Percentiles rank a stretch among this genome's conserved stretches.
Evolutionary conservation across 2,329 filamentous ascomycete species (phyloP).

Genomic region (Arachnopeziza araneosa): DNA sequence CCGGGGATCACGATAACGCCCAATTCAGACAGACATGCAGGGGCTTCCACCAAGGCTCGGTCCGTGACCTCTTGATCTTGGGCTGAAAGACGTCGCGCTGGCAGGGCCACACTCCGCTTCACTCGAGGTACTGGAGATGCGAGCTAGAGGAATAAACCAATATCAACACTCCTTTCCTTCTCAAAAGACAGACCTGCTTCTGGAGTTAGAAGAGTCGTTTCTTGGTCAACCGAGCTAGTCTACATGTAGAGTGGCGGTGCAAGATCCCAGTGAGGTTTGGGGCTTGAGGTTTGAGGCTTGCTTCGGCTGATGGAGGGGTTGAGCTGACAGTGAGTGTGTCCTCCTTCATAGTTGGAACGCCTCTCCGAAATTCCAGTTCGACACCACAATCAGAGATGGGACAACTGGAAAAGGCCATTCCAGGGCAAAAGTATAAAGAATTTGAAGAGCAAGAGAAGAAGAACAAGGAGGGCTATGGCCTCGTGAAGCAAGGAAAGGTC

Average conservation of each 20-base stretch:
- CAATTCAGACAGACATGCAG: background rate
- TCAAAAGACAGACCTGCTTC: no score
- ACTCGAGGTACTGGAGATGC: no score
- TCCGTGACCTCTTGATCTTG: background rate
- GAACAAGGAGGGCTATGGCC: background rate
- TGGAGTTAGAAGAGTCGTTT: no score
- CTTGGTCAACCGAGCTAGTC: no score
- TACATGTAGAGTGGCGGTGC: no score
- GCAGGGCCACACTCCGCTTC: background rate
- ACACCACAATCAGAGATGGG: constrained; percentile 2
- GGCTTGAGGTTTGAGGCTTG: no score
- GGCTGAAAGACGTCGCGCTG: background rate
- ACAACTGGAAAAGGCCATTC: constrained; percentile 1
- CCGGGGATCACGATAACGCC: background rate
- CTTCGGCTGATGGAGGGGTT: background rate
- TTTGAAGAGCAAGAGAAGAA: background rate
- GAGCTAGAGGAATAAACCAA: no score
- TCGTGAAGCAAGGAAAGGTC: background rate
- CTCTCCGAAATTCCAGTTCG: background rate
- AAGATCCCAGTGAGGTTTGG: no score
- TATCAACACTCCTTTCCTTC: no score
- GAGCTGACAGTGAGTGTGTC: background rate
- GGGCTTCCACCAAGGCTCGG: background rate
- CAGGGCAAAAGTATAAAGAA: background rate
- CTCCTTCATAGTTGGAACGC: background rate